phyloP scores from a whole-genome alignment of 768 basidiomycete genomes.

The Hydnomerulius pinastri region DNA sequence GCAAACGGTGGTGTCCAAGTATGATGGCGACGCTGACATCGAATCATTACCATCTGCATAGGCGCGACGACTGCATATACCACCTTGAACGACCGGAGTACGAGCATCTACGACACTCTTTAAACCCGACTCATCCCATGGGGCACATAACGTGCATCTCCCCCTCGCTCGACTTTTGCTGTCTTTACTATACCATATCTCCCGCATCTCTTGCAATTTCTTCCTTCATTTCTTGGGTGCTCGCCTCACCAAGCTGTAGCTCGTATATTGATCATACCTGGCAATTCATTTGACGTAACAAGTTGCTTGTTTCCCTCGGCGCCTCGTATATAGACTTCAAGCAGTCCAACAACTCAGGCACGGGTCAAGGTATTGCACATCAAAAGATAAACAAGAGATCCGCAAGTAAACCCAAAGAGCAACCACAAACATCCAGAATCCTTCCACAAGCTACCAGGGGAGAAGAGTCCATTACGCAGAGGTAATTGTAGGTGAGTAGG shows the following conservation, averaged over 20 bases:
- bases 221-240: background rate
- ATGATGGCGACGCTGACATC: conserved; percentile 2
- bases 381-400: background rate
- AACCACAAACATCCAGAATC: background rate
- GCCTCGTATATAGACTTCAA: no score
- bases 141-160: no score
- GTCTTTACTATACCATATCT: no score
- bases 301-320: no score
- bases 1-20: conserved; percentile 17
- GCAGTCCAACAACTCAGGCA: no score
- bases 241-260: background rate
- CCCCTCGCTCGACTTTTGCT: no score
- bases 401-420: background rate
- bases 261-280: no score
- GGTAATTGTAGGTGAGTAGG: background rate
- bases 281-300: no score
- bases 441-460: background rate
- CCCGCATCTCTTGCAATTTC: no score
- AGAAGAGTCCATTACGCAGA: background rate
- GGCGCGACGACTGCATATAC: background rate
- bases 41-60: background rate
- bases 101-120: no score
- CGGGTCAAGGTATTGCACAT: background rate
- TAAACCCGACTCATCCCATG: no score
- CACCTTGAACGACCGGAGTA: no score